These are phyloP conservation scores for Pseudogymnoascus destructans DNA, from an alignment of 2,329 filamentous ascomycete species.

Conservation along the genomic window DNA sequence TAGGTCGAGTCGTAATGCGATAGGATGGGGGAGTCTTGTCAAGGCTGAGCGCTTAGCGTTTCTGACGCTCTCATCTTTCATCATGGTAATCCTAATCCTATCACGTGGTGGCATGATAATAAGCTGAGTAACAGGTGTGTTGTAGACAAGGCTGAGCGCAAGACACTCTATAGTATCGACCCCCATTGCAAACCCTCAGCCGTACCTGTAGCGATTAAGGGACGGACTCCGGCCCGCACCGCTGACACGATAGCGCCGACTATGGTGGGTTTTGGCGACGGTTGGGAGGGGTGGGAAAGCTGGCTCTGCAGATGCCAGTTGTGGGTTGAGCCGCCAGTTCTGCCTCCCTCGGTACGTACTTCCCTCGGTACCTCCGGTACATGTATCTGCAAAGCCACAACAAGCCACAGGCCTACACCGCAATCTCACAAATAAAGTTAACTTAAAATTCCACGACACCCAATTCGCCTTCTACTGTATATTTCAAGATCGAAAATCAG, in stretches of 20 bases:
- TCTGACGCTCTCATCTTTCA: not conserved
- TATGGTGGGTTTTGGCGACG: not conserved
- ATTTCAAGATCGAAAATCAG: too few species aligned
- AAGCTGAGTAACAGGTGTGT: too few species aligned
- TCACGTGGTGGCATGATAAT: not conserved
- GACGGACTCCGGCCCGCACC: not conserved
- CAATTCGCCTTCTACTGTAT: not conserved
- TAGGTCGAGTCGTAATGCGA: not conserved
- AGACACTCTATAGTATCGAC: too few species aligned
- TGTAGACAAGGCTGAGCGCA: not conserved
- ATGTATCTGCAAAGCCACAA: not conserved
- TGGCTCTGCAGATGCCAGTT: not conserved
- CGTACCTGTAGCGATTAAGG: not conserved
- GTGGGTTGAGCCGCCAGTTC: not conserved
- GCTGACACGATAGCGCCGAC: not conserved
- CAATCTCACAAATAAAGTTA: not conserved
- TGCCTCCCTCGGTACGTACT: not conserved
- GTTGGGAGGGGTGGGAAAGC: not conserved
- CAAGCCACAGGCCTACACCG: not conserved
- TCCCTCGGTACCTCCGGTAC: not conserved
- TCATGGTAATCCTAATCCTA: not conserved
- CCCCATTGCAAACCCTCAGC: not conserved
- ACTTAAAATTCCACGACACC: not conserved
- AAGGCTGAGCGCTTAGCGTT: not conserved
- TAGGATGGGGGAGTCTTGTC: not conserved